Evolutionary conservation across 2,329 filamentous ascomycete species (phyloP).

Genomic region (Diaporthe sp.): DNA sequence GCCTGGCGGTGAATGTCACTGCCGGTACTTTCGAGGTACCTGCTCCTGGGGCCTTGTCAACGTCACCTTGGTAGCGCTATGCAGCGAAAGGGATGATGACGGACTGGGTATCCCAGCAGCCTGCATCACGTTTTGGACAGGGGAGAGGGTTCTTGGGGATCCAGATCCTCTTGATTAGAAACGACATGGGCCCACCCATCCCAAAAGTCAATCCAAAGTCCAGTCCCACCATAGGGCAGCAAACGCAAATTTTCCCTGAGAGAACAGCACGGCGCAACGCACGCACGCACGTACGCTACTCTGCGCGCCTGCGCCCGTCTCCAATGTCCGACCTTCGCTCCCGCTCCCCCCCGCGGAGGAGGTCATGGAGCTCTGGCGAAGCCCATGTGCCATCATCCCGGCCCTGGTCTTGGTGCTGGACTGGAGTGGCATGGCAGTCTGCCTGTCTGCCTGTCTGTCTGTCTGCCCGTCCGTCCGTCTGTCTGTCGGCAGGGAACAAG

Average conservation of each 20-base stretch:
- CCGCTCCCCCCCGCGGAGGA: constrained; percentile 25
- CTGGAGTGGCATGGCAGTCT: constrained; percentile 11
- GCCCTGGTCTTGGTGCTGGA: constrained; percentile 26
- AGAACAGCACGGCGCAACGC: constrained; percentile 28
- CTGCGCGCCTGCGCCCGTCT: constrained; percentile 15
- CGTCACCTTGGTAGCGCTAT: constrained; percentile 38
- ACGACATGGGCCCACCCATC: constrained; percentile 39
- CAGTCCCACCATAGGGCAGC: constrained; percentile 37
- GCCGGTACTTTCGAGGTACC: constrained; percentile 39
- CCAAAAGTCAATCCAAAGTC: constrained; percentile 37
- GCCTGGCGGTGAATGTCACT: constrained; percentile 31
- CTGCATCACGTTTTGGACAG: constrained; percentile 42
- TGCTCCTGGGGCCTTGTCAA: constrained; percentile 23
- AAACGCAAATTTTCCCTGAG: constrained; percentile 37
- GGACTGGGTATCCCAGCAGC: constrained; percentile 37
- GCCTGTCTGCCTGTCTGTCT: not conserved
- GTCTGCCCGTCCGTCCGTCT: not conserved
- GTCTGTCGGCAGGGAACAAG: constrained; percentile 32
- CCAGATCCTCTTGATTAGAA: constrained; percentile 36
- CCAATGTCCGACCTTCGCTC: constrained; percentile 34
- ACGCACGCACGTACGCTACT: constrained; percentile 27
- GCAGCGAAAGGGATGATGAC: constrained; percentile 38
- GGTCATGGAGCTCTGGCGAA: constrained; percentile 28
- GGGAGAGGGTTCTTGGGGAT: constrained; percentile 38
- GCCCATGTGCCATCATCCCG: constrained; percentile 24